A percentile compares a stretch with the other conserved stretches of the same genome.
Evolutionary conservation across 2,329 filamentous ascomycete species (phyloP).

Genomic region (Pseudohalonectria lignicola): DNA sequence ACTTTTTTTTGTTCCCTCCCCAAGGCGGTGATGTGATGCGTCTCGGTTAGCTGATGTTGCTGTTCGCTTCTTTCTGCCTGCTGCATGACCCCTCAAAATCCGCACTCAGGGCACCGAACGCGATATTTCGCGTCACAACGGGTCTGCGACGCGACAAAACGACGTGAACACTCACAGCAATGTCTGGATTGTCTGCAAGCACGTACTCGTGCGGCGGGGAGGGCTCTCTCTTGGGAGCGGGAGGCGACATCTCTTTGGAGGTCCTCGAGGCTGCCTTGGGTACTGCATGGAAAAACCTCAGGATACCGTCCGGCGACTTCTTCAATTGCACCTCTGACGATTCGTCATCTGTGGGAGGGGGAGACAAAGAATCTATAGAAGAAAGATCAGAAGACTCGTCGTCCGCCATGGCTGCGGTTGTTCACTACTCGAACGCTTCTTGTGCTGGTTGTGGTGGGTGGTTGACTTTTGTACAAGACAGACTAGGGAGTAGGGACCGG

Average conservation of each 20-base stretch:
- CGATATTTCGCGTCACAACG: slow-evolving; percentile 40
- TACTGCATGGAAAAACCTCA: slow-evolving; percentile 56
- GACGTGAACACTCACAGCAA: slow-evolving; percentile 62
- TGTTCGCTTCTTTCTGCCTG: too few relatives aligned
- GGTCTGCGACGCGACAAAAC: slow-evolving; percentile 25
- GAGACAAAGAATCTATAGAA: slow-evolving; percentile 37
- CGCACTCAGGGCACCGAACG: slow-evolving; percentile 32
- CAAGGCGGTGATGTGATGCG: too few relatives aligned
- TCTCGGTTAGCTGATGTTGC: too few relatives aligned
- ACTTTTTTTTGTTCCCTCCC: too few relatives aligned
- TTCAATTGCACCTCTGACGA: slow-evolving; percentile 34
- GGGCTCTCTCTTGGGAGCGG: slow-evolving; percentile 66
- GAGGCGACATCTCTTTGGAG: slow-evolving; percentile 47
- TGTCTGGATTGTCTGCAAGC: slow-evolving; percentile 80
- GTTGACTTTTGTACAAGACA: too few relatives aligned
- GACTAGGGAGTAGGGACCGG: neutral
- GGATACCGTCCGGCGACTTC: slow-evolving; percentile 46
- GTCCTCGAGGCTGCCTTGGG: slow-evolving; percentile 31
- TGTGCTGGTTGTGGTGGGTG: neutral
- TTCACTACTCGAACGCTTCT: neutral
- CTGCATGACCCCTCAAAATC: too few relatives aligned
- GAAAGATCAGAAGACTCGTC: slow-evolving; percentile 56
- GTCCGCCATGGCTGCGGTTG: slow-evolving; percentile 36
- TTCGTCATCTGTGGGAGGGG: slow-evolving; percentile 39
- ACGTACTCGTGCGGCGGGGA: slow-evolving; percentile 88